phyloP scores from a whole-genome alignment of 139 green algal genomes.

The Volvox africanus region DNA sequence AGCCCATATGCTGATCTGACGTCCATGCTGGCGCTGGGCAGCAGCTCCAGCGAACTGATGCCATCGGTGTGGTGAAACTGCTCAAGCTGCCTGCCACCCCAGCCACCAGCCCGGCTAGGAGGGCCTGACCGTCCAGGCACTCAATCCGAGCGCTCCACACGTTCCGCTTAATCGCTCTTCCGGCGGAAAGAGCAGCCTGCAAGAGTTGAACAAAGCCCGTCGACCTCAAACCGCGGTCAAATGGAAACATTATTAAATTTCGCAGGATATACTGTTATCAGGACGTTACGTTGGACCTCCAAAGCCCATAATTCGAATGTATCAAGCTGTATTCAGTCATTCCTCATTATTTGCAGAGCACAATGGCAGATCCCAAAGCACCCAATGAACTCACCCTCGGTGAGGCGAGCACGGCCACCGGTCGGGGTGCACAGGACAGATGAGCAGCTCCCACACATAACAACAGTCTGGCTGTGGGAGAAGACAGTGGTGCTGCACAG shows the following conservation, averaged over 20 bases:
- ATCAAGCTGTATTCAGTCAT: no score
- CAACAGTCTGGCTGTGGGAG: constrained; percentile 96
- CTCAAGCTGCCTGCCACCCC: constrained; percentile 31
- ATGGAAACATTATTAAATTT: no score
- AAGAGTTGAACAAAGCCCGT: neutral
- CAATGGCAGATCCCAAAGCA: neutral
- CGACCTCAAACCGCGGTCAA: no score
- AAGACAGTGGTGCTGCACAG: constrained; percentile 98
- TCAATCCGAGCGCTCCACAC: neutral
- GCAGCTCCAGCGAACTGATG: constrained; percentile 26
- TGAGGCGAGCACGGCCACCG: constrained; percentile 93
- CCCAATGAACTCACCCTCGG: constrained; percentile 90
- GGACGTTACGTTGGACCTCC: no score
- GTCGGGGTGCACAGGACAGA: constrained; percentile 97
- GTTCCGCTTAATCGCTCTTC: constrained; percentile 90
- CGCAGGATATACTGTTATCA: no score
- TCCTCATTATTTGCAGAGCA: no score
- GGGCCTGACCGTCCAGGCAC: neutral
- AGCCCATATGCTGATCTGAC: constrained; percentile 9
- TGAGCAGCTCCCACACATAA: constrained; percentile 96
- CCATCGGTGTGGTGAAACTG: neutral
- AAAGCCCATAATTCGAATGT: no score
- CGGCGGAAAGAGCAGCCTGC: constrained; percentile 94
- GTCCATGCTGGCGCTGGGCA: constrained; percentile 36
- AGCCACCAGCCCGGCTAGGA: constrained; percentile 37